Base-by-base conservation (phyloP, 140 eudicot species). In the Anethum foeniculum region DNA sequence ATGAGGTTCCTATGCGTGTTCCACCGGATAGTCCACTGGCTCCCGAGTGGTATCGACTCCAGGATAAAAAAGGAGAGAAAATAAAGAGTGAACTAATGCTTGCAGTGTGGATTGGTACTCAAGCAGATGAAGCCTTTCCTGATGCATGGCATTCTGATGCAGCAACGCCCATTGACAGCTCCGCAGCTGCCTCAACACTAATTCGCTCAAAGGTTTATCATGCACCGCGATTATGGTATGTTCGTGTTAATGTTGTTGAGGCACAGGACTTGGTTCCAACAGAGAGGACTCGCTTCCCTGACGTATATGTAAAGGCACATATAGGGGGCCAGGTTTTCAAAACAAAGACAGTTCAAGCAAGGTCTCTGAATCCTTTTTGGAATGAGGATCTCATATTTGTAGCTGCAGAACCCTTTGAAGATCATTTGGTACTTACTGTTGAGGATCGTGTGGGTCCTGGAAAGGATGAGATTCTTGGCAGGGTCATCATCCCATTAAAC, bases 1-100 rank as follows among this genome's bases (percentile, higher is more conserved):
- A 85, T 27, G 97, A 94, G 85, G 71, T 94, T 52, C 97, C 96
- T 0, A 88, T 88, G 14, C 89, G 97, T 60, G 98, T 91, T 80
- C 97, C 98, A n/a, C 98, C 98, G 0, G 98, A 94, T 81, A 94
- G 97, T 75, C 96, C 97, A 11, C 79, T 94, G 82, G 98, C 98
- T 78, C 97, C 98, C 0, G 94, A 94, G 79, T 94, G 97, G 98
- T 89, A 94, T 72, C 85, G 96, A 14, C 83, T 94, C 9, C 94
- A 91, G 79, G 91, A 90, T 85, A 88, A 78, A 77, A 90, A 87
- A 7, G 92, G 97, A 51, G 89, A 91, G 14, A 90, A 80, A 68
- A 81, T 56, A 77, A 88, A 86, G 54, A 96, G 97, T 25, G 98
- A 94, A 71, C 77, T 94, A 18, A 94, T 94, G 98, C 91, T 94